phyloP scores from a whole-genome alignment of 805 yeast species.

The Teunomyces pallodes region DNA sequence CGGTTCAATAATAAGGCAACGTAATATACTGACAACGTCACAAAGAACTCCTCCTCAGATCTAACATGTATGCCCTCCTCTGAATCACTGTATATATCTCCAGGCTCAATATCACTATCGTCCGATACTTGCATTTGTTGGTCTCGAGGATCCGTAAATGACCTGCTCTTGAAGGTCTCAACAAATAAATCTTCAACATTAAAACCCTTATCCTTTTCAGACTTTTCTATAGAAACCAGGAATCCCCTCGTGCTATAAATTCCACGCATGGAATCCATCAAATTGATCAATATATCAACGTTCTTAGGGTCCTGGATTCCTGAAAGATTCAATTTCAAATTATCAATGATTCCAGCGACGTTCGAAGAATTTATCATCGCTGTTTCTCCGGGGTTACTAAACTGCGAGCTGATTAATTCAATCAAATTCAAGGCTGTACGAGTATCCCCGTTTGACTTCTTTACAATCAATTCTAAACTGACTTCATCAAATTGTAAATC shows the following conservation, averaged over 20 bases:
- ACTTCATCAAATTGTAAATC: not conserved
- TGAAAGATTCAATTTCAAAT: not conserved
- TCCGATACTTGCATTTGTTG: constrained; percentile 30
- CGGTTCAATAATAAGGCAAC: constrained; percentile 16
- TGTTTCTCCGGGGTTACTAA: not conserved
- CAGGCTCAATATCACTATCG: constrained; percentile 23
- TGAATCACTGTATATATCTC: constrained; percentile 4
- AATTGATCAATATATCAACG: constrained; percentile 9
- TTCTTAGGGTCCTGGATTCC: constrained; percentile 18
- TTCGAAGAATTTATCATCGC: not conserved
- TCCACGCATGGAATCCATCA: constrained; percentile 4
- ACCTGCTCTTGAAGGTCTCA: constrained; percentile 14
- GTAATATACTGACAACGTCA: constrained; percentile 14
- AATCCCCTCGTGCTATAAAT: constrained; percentile 4
- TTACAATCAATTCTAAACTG: constrained; percentile 15
- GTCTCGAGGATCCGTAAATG: constrained; percentile 10
- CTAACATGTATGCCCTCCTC: constrained; percentile 3
- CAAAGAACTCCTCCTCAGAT: constrained; percentile 9
- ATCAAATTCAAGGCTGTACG: constrained; percentile 32
- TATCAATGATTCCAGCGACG: not conserved
- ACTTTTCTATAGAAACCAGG: constrained; percentile 4
- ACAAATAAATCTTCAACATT: constrained; percentile 10
- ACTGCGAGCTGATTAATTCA: constrained; percentile 25
- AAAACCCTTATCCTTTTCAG: not conserved
- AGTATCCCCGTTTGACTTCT: constrained; percentile 29